phyloP scores from a whole-genome alignment of 805 yeast genomes.

The Yamadazyma endophytica region DNA sequence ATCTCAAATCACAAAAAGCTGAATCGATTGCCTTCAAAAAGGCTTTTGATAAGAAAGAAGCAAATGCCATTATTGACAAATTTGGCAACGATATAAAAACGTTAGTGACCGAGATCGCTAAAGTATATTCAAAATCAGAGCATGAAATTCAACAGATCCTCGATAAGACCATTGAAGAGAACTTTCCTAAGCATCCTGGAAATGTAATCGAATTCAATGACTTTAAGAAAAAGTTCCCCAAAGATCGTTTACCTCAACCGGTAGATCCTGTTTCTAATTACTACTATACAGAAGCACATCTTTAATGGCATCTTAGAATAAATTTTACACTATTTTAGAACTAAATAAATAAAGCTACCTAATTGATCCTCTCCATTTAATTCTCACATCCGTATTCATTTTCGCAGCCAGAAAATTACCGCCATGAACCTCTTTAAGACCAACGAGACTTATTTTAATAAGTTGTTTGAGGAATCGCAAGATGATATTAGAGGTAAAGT shows the following conservation, averaged over 20 bases:
- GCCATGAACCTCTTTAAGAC: constrained; percentile 24
- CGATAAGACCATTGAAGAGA: constrained; percentile 1
- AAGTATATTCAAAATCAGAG: background rate
- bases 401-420: no score
- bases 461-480: constrained; percentile 18
- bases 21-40: constrained; percentile 7
- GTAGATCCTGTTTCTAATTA: constrained; percentile 12
- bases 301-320: constrained; percentile 3
- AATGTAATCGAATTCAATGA: constrained; percentile 4
- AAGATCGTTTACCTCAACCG: constrained; percentile 8
- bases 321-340: background rate
- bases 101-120: constrained; percentile 3
- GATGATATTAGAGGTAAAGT: constrained; percentile 33
- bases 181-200: constrained; percentile 7
- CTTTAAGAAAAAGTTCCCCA: constrained; percentile 5
- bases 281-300: constrained; percentile 10
- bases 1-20: constrained; percentile 20
- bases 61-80: constrained; percentile 1
- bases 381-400: no score
- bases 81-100: constrained; percentile 2
- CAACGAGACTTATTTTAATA: constrained; percentile 26
- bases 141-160: background rate
- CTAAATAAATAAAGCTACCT: no score
- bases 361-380: no score
- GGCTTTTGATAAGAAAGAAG: constrained; percentile 1